Evolutionary conservation across 345 rosid genomes (phyloP).

Genomic region (Dipteronia dyeriana): DNA sequence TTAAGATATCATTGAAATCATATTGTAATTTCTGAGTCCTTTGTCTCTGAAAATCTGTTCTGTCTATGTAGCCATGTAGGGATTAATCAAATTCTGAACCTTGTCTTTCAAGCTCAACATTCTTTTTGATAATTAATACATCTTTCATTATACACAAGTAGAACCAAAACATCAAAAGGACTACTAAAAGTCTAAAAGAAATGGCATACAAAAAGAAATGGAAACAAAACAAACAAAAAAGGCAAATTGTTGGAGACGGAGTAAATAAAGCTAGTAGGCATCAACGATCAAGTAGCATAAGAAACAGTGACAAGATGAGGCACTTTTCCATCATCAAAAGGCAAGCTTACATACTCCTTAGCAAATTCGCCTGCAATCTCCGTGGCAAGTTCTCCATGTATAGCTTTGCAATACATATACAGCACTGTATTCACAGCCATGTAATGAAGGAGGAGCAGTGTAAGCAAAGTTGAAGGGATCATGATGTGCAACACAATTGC

Average conservation of each 20-base stretch:
- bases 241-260: neutral
- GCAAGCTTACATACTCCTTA: conserved; percentile 66
- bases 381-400: conserved; percentile 65
- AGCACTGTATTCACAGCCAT: conserved; percentile 57
- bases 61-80: too few species aligned
- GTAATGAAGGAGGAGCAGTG: conserved; percentile 33
- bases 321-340: conserved; percentile 71
- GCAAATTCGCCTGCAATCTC: conserved; percentile 78
- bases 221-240: neutral
- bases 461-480: conserved; percentile 37
- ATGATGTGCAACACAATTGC: conserved; percentile 48
- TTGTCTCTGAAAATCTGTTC: too few species aligned
- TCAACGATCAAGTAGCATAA: conserved; percentile 20
- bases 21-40: neutral
- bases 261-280: neutral
- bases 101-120: neutral
- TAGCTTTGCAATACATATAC: conserved; percentile 70
- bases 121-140: conserved; percentile 7
- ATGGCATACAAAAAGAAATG: neutral
- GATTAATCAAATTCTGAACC: too few species aligned
- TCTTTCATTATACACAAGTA: neutral
- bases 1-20: neutral
- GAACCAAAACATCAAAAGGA: neutral
- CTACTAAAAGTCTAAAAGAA: neutral
- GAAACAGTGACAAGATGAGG: conserved; percentile 60